Evolutionary conservation across 805 yeast genomes (phyloP).

Genomic region (Wickerhamiella parazyma): DNA sequence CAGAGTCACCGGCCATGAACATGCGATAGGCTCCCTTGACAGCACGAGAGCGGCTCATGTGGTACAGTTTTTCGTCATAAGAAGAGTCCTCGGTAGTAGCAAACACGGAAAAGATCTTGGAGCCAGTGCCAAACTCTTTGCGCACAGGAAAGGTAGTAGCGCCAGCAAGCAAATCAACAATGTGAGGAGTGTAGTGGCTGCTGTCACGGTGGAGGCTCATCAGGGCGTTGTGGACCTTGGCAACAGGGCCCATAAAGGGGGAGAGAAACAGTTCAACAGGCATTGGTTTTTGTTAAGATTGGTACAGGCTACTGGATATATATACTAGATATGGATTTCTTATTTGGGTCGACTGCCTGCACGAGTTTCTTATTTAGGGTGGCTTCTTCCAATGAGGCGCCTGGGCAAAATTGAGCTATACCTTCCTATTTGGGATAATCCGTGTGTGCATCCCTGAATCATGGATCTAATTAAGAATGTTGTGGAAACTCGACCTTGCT

Average conservation of each 20-base stretch:
- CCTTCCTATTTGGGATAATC: too few species aligned
- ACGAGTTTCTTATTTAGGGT: too few species aligned
- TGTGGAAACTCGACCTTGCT: too few species aligned
- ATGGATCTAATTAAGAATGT: too few species aligned
- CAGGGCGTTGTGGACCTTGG: slow-evolving; percentile 39
- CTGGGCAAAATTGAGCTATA: too few species aligned
- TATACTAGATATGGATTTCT: background rate
- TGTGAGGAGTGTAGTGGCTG: slow-evolving; percentile 42
- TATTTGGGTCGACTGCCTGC: background rate
- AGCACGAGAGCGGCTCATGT: slow-evolving; percentile 49
- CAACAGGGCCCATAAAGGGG: slow-evolving; percentile 48
- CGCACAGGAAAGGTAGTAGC: slow-evolving; percentile 35
- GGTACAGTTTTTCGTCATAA: slow-evolving; percentile 31
- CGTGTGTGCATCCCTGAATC: too few species aligned
- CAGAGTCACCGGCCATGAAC: slow-evolving; percentile 40
- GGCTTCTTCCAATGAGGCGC: too few species aligned
- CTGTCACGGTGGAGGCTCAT: slow-evolving; percentile 44
- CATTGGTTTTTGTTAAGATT: slow-evolving; percentile 26
- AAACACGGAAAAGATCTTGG: slow-evolving; percentile 42
- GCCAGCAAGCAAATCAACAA: slow-evolving; percentile 32
- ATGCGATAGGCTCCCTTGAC: slow-evolving; percentile 53
- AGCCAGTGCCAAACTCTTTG: slow-evolving; percentile 48
- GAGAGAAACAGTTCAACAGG: slow-evolving; percentile 46
- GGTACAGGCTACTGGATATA: background rate
- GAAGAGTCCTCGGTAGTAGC: slow-evolving; percentile 24